Percentiles rank a stretch among this genome's conserved stretches.
phyloP scores from a whole-genome alignment of 768 basidiomycete genomes.

The Trametes meyenii region DNA sequence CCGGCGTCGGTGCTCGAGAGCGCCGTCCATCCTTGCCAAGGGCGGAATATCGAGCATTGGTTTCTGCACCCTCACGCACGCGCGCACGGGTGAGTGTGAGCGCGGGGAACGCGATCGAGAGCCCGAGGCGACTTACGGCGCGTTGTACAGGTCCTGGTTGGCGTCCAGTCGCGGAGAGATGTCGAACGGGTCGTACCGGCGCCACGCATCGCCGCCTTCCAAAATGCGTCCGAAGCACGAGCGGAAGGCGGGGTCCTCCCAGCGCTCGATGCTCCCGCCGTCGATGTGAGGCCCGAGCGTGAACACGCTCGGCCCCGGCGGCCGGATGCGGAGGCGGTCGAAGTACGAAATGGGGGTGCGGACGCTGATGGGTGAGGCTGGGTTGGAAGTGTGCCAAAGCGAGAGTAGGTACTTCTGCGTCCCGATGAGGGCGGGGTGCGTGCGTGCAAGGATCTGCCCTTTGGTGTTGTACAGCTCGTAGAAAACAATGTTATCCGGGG shows the following conservation, averaged over 20 bases:
- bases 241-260: constrained; percentile 64
- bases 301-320: constrained; percentile 70
- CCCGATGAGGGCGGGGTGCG: constrained; percentile 58
- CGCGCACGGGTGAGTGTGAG: neutral
- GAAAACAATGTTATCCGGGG: constrained; percentile 62
- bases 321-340: constrained; percentile 73
- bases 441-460: constrained; percentile 66
- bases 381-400: constrained; percentile 58
- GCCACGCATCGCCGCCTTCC: constrained; percentile 49
- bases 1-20: constrained; percentile 52
- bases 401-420: constrained; percentile 61
- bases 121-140: constrained; percentile 43
- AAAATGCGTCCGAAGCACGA: constrained; percentile 62
- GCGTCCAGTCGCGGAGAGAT: constrained; percentile 59
- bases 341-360: constrained; percentile 71
- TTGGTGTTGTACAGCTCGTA: constrained; percentile 75
- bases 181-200: constrained; percentile 65
- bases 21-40: constrained; percentile 71
- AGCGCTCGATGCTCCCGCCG: constrained; percentile 79
- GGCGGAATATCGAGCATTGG: constrained; percentile 35
- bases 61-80: constrained; percentile 25
- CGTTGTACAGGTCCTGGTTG: constrained; percentile 63
- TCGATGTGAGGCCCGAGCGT: constrained; percentile 62
- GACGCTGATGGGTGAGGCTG: constrained; percentile 47
- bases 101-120: neutral